A percentile compares a stretch with the other conserved stretches of the same genome.
These are phyloP conservation scores for Tanacetum coccineum DNA, from an alignment of 129 eudicot genomes.

Conservation along the genomic window DNA sequence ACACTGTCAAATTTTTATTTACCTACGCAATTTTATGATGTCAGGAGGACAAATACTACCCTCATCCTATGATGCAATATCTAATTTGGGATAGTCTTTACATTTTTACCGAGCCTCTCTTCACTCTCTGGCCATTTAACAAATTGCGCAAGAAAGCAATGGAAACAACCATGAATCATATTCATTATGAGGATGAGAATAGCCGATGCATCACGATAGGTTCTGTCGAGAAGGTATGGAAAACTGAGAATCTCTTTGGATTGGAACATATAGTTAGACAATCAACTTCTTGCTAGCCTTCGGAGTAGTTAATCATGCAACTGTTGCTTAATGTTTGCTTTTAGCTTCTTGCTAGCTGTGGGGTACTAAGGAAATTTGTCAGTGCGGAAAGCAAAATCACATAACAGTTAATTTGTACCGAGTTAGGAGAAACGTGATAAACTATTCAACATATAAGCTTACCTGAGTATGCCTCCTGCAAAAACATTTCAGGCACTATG, in stretches of 20 bases:
- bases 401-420: too few species aligned
- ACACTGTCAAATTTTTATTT: neutral
- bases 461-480: neutral
- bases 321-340: too few species aligned
- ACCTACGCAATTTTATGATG: slow-evolving; percentile 2
- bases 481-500: slow-evolving; percentile 46
- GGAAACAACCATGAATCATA: slow-evolving; percentile 52
- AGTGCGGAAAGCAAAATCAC: too few species aligned
- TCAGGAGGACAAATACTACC: slow-evolving; percentile 71
- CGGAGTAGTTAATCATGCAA: too few species aligned
- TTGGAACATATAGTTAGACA: too few species aligned
- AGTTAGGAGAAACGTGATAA: too few species aligned
- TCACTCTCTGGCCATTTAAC: slow-evolving; percentile 63
- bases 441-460: too few species aligned
- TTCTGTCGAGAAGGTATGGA: slow-evolving; percentile 53
- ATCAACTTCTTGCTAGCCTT: too few species aligned
- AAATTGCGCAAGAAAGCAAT: slow-evolving; percentile 58
- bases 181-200: slow-evolving; percentile 75
- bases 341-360: too few species aligned
- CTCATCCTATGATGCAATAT: slow-evolving; percentile 70
- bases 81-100: slow-evolving; percentile 60
- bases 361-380: too few species aligned
- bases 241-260: neutral
- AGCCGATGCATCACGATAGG: slow-evolving; percentile 69
- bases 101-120: slow-evolving; percentile 49